Base-by-base conservation (phyloP, 1,284 basidiomycete species). In the Moesziomyces aphidis region DNA sequence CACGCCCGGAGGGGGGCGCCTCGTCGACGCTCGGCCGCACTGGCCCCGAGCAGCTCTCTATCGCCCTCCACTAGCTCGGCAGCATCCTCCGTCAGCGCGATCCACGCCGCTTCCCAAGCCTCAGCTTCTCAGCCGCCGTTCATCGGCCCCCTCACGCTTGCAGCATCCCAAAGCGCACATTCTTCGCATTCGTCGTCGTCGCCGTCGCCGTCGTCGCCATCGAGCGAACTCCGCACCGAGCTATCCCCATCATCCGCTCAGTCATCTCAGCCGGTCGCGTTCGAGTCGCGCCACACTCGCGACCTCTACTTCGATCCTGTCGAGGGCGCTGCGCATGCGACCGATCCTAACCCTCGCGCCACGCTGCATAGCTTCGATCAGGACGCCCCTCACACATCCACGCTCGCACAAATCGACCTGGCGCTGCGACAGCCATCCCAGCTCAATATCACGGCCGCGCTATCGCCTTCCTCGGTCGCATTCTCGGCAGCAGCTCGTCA, bases 1-100 rank as follows among this genome's bases (percentile, higher is more conserved):
- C 60, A 67, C 22, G 57, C 57, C 0, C 49, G 65, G 13, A 56
- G 73, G 47, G 54, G 71, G 15, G 61, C 71, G 47, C 72, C 60
- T 39, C 66, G 53, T 36, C 66, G 59, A 17, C 58, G 66, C 34
- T 66, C 66, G 4, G 55, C 60, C 23, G 50, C 64, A 22, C 47
- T 62, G 21, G 22, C 65, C 13, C 50, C 54, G n/a, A 45, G 5
- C n/a, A 36, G 26, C 44, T 46, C 52, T 5, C 50, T 51, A 5
- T 15, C 55, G 4, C 44, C 54, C 13, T 34, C 51, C 11, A n/a
- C 39, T 5, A 42, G 6, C 49, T 34, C 50, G 15, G 4, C 49
- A 6, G 11, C 42, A 13, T 21, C 45, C n/a, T 28, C 58, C 13
- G 46, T 23, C 39, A 43, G 17, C 44, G 21, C 47, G n/a, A 42